These are phyloP conservation scores for Neurospora sp. DNA, from an alignment of 495 filamentous ascomycete genomes.

Conservation along the genomic window DNA sequence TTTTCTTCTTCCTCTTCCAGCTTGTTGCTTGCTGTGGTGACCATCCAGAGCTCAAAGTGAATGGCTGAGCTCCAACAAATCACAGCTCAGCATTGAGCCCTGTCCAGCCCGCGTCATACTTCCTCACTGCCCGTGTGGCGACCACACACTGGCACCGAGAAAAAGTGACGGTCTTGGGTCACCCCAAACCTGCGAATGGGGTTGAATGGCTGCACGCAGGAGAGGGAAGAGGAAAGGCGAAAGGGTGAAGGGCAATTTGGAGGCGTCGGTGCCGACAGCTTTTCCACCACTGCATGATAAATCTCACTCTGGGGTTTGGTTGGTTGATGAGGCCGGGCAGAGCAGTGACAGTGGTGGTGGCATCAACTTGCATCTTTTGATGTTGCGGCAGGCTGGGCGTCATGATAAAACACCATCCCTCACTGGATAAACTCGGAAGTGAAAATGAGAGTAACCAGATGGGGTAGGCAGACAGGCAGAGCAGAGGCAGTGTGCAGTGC, in stretches of 20 bases:
- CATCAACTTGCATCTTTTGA: neutral
- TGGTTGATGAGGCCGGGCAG: neutral
- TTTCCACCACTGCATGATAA: neutral
- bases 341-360: neutral
- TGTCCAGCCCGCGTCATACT: neutral
- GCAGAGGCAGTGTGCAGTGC: neutral
- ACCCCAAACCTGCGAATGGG: neutral
- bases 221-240: neutral
- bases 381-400: neutral
- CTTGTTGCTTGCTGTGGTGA: neutral
- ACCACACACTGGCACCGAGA: neutral
- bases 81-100: neutral
- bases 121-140: neutral
- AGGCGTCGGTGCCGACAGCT: neutral
- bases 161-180: neutral
- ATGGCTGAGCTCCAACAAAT: neutral
- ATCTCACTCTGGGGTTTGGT: neutral
- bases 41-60: neutral
- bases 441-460: neutral
- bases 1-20: neutral
- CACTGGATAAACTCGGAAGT: neutral
- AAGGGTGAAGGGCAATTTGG: neutral
- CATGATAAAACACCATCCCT: neutral
- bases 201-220: neutral
- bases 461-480: neutral